Evolutionary conservation across 495 filamentous ascomycete species (phyloP).

Genomic region (Chaetomium cochliodes): DNA sequence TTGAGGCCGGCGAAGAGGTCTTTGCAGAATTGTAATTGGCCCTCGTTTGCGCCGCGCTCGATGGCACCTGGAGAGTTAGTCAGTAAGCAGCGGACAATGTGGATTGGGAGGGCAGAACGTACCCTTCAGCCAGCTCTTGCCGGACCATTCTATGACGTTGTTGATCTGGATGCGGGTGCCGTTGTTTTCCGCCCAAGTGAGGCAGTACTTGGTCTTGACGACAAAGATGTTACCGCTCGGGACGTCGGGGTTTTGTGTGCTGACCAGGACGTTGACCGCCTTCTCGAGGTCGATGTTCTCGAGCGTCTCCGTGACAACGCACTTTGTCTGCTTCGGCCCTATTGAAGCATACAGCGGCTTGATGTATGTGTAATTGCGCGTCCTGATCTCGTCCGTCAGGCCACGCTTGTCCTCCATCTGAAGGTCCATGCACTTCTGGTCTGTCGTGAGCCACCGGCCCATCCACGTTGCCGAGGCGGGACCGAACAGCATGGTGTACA

Average conservation of each 20-base stretch:
- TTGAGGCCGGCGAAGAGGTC: conserved; percentile 73
- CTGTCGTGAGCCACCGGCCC: conserved; percentile 76
- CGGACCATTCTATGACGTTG: conserved; percentile 90
- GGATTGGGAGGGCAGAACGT: conserved; percentile 20
- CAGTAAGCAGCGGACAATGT: not conserved
- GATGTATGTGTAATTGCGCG: conserved; percentile 80
- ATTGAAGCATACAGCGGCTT: conserved; percentile 82
- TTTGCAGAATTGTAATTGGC: conserved; percentile 76
- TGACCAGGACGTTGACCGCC: conserved; percentile 70
- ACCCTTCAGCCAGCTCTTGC: conserved; percentile 99
- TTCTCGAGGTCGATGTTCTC: conserved; percentile 86
- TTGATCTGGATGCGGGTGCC: conserved; percentile 79
- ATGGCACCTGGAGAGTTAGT: conserved; percentile 63
- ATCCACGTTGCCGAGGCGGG: conserved; percentile 74
- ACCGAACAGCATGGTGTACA: conserved; percentile 86
- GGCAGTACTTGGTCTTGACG: conserved; percentile 89
- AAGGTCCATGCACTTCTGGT: conserved; percentile 86
- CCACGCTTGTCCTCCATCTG: conserved; percentile 81
- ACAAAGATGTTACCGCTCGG: conserved; percentile 89
- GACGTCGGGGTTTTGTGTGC: conserved; percentile 91
- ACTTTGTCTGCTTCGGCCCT: conserved; percentile 93
- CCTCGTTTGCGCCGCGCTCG: conserved; percentile 91
- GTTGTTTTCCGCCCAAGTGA: conserved; percentile 86
- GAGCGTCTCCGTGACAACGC: conserved; percentile 79
- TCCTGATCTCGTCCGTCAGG: conserved; percentile 67